Evolutionary conservation across 345 rosid species (phyloP).

Genomic region (Garcia nutans): DNA sequence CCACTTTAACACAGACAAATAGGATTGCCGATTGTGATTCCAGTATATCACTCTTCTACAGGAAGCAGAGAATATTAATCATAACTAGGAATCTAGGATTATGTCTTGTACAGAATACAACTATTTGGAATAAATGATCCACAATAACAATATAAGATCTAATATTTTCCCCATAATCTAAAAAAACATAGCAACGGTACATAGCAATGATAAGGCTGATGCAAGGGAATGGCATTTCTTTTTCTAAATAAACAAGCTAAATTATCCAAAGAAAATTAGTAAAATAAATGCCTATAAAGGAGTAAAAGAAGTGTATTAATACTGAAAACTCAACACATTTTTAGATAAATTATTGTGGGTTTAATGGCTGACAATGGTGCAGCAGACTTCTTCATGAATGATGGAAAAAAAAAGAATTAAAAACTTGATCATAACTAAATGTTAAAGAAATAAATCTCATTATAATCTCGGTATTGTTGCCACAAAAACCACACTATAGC

Average conservation of each 20-base stretch:
- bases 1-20: background rate
- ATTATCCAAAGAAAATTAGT: background rate
- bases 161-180: background rate
- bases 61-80: background rate
- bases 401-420: background rate
- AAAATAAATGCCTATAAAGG: background rate
- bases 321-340: background rate
- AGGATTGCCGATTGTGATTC: background rate
- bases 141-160: background rate
- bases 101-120: background rate
- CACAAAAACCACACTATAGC: background rate
- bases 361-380: background rate
- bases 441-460: background rate
- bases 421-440: background rate
- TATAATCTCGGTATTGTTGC: background rate
- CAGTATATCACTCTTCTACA: background rate
- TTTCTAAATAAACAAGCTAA: background rate
- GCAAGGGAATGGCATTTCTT: background rate
- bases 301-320: background rate
- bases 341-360: background rate
- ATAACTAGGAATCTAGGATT: background rate
- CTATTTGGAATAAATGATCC: background rate
- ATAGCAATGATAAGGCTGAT: background rate
- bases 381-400: background rate
- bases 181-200: too few species aligned